Evolutionary conservation across 768 basidiomycete species (phyloP).

Genomic region (Amanita phalloides): DNA sequence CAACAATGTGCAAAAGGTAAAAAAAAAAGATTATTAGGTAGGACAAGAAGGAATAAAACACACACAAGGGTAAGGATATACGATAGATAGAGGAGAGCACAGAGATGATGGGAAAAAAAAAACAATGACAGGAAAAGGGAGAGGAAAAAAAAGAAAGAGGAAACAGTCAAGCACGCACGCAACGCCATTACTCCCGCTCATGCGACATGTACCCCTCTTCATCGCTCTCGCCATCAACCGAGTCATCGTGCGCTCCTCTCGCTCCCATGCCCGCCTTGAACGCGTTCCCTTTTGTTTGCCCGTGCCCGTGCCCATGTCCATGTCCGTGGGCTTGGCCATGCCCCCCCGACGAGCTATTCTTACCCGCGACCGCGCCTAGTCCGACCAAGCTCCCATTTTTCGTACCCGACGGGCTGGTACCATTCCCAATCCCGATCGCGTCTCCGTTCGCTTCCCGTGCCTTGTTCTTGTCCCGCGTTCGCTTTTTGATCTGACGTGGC

Average conservation of each 20-base stretch:
- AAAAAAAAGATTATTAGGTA: neutral
- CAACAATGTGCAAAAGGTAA: too few species aligned
- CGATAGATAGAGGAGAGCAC: neutral
- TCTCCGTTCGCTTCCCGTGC: slow-evolving; percentile 6
- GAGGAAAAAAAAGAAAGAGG: neutral
- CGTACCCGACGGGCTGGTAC: neutral
- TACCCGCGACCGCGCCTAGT: neutral
- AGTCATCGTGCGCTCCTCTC: slow-evolving; percentile 9
- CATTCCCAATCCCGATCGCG: slow-evolving; percentile 1
- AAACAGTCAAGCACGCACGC: neutral
- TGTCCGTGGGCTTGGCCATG: neutral
- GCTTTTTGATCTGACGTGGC: slow-evolving; percentile 21
- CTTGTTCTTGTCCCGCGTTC: slow-evolving; percentile 17
- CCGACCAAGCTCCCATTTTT: neutral
- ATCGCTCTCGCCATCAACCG: slow-evolving; percentile 16
- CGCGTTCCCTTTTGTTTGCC: too few species aligned
- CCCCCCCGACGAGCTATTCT: neutral
- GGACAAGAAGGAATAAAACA: neutral
- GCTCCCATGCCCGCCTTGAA: neutral
- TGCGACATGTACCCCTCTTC: slow-evolving; percentile 18
- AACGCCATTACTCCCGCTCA: slow-evolving; percentile 1
- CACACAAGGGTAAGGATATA: neutral
- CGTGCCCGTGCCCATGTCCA: neutral
- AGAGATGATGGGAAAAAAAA: neutral
- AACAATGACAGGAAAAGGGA: neutral